Base-by-base conservation (phyloP, 2,329 filamentous ascomycete species). In the Neonectria sp. region DNA sequence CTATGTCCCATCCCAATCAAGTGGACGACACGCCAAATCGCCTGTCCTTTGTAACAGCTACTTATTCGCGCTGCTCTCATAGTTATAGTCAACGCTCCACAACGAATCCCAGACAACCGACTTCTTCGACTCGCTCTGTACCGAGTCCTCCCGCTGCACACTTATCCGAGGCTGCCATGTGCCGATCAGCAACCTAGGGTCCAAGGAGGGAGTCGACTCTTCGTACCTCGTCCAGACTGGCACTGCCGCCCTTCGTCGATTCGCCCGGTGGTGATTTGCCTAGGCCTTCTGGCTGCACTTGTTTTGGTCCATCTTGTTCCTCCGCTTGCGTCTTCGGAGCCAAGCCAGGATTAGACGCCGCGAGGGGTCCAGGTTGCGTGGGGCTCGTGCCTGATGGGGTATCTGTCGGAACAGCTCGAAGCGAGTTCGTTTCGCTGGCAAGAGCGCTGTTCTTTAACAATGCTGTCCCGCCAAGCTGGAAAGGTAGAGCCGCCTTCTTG, bases 401-500 rank as follows among this genome's bases (percentile, higher is more conserved):
- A 35, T 83, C 82, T n/a, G 83, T 79, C 17, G 84, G 79, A 37
- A 79, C 84, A 8, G 85, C 86, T 13, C 86, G 85, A 21, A 90
- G 77, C 46, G 88, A 89, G 73, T 89, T 90, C 4, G 88, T 89
- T 79, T 90, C 88, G 75, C 87, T 89, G 27, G 85, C 86, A 29
- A 87, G 75, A 43, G 86, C 86, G 61, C 85, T 89, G 59, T 85
- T 86, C 76, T 86, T 87, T 40, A 83, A 74, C 58, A 82, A 65
- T 12, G 78, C 77, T 6, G 83, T 81, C n/a, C 81, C 78, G 12
- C 80, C 80, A 4, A 83, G 79, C 43, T 83, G 82, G 70, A 89
- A 86, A 2, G 88, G 89, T 11, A 90, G 80, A 40, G 92, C 40
- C 13, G 62, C 92, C 78, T 94, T 95, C 81, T 93, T 95, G 65